phyloP scores from a whole-genome alignment of 148 eudicot species.

The Persicaria maculosa region DNA sequence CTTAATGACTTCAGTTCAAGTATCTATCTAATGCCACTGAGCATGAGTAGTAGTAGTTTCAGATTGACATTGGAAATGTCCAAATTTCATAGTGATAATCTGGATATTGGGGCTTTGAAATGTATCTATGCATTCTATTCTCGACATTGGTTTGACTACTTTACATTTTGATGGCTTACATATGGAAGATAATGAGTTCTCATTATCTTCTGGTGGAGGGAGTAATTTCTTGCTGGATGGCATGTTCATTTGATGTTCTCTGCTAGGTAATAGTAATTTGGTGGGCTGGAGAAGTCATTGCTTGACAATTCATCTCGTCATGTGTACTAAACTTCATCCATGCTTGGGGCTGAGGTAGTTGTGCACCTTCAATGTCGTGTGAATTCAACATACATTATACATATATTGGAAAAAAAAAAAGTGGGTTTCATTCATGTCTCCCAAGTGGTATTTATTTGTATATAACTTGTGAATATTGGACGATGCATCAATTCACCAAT shows the following conservation, averaged over 20 bases:
- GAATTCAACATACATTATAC: background rate
- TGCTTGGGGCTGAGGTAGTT: slow-evolving; percentile 9
- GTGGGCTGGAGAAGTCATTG: slow-evolving; percentile 5
- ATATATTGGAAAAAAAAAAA: background rate
- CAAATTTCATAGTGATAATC: background rate
- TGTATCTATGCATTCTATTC: background rate
- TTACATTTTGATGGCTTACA: slow-evolving; percentile 2
- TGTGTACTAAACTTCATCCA: slow-evolving; percentile 7
- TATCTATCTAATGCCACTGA: background rate
- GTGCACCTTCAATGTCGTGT: background rate
- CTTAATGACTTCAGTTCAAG: background rate
- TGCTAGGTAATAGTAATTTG: slow-evolving; percentile 5
- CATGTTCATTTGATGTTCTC: background rate
- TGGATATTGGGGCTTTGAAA: background rate
- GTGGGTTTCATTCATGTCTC: background rate
- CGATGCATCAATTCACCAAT: slow-evolving; percentile 8
- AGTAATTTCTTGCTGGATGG: slow-evolving; percentile 1
- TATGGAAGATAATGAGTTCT: background rate
- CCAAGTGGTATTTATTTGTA: background rate
- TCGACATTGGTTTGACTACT: background rate
- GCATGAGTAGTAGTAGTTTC: background rate
- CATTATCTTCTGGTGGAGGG: slow-evolving; percentile 10
- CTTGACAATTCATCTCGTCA: background rate
- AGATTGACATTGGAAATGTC: background rate
- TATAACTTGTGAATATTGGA: background rate